Percentiles rank a stretch among this genome's conserved stretches.
These are phyloP conservation scores for Phytophthora nicotianae DNA, from an alignment of 352 stramenopile genomes.

Conservation along the genomic window DNA sequence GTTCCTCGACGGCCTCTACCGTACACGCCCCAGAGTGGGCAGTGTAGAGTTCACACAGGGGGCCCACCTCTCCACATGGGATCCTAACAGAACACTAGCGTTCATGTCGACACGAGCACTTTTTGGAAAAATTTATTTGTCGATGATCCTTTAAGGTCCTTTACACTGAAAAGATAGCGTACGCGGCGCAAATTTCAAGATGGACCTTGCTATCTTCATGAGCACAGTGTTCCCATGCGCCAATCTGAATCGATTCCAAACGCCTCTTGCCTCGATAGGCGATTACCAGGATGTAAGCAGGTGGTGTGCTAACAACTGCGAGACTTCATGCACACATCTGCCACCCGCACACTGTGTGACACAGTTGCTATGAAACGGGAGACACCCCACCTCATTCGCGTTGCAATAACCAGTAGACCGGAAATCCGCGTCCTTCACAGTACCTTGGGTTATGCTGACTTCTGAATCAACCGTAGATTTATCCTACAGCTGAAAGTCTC, in stretches of 20 bases:
- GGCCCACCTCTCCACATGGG: constrained; percentile 5
- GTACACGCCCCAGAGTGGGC: background rate
- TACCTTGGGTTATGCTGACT: background rate
- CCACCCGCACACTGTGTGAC: constrained; percentile 2
- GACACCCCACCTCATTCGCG: background rate
- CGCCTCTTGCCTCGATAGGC: background rate
- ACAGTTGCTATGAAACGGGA: constrained; percentile 3
- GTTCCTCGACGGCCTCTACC: background rate
- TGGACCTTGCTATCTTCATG: constrained; percentile 5
- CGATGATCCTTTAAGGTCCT: constrained; percentile 5
- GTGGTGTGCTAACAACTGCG: background rate
- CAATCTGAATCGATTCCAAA: constrained; percentile 7
- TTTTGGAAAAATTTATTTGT: constrained; percentile 1
- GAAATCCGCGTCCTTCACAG: background rate
- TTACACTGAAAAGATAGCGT: background rate
- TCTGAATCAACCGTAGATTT: constrained; percentile 4
- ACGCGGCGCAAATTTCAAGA: background rate
- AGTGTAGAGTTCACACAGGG: constrained; percentile 19
- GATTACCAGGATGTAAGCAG: constrained; percentile 6
- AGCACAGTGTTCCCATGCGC: background rate
- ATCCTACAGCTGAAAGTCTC: constrained; percentile 9
- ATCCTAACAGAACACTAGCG: constrained; percentile 9
- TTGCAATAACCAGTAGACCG: background rate
- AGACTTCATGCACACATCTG: constrained; percentile 3
- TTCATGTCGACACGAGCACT: background rate